Evolutionary conservation across 768 basidiomycete species (phyloP), one percentile per base, ranked within the genome.

Genomic region (Dioszegia hungarica): DNA sequence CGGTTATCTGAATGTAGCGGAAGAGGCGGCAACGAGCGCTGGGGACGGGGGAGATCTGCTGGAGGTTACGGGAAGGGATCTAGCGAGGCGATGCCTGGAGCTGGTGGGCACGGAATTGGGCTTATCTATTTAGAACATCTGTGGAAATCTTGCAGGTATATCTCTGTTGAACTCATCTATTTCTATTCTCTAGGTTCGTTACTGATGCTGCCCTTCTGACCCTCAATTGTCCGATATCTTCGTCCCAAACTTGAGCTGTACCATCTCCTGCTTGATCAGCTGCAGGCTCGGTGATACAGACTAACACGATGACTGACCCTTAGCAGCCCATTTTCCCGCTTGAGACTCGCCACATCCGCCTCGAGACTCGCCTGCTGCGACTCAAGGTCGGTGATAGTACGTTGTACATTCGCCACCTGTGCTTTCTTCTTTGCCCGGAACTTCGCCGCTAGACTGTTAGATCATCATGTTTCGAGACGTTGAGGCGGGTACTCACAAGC

Each of bases 21-120:
- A 53, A 48, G 38, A 58, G 11, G 14, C 17, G 33, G 47, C 39
- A 12, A 45, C 67, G 39, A 55, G 68, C 54, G 73, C 66, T 10
- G 70, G 66, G 11, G 66, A 64, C 36, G 68, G 68, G 14, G 65
- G 48, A 1, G 64, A 73, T 41, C 41, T 73, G 40, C 68, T 75
- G 0, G 69, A 72, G 38, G 66, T 74, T 20, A 57, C 53, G n/a
- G 63, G 58, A 19, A 60, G 55, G 28, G 62, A 69, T 44, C 52
- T 74, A 44, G 67, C 61, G 2, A 59, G 57, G 34, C 39, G 66
- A 28, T 70, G 71, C 48, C 37, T 73, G 29, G 71, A 70, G 50
- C 38, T 73, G 41, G 37, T 73, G 9, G 71, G 71, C 5, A 51
- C 57, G 27, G 71, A 73, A 61, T 55, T 74, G 66, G 49, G 49